Percentiles rank a stretch among this genome's conserved stretches.
Evolutionary conservation across 2,329 filamentous ascomycete genomes (phyloP).

Genomic region (Aureobasidium lini): DNA sequence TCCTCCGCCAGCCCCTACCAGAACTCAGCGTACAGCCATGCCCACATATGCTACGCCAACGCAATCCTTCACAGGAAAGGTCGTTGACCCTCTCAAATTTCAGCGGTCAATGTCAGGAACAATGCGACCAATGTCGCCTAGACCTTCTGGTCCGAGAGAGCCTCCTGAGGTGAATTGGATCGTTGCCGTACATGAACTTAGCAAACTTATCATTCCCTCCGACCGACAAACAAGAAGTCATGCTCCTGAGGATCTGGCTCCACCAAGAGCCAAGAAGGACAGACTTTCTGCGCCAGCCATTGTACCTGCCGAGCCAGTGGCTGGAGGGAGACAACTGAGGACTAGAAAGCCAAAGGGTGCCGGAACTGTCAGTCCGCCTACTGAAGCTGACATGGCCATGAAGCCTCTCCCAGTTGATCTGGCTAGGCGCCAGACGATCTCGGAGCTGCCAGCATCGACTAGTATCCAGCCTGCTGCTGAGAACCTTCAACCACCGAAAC

Average conservation of each 20-base stretch:
- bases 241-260: constrained; percentile 66
- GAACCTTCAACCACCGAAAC: background rate
- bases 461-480: background rate
- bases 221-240: constrained; percentile 69
- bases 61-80: constrained; percentile 76
- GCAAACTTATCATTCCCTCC: constrained; percentile 70
- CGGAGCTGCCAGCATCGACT: constrained; percentile 10
- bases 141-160: constrained; percentile 52
- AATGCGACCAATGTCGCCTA: constrained; percentile 31
- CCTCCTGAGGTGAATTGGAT: constrained; percentile 81
- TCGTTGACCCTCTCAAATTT: constrained; percentile 59
- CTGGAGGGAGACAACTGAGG: constrained; percentile 63
- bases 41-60: constrained; percentile 83
- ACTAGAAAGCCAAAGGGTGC: constrained; percentile 54
- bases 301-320: constrained; percentile 41
- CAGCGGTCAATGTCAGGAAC: constrained; percentile 56
- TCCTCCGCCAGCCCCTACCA: constrained; percentile 46
- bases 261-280: constrained; percentile 52
- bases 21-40: constrained; percentile 47
- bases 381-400: background rate
- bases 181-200: constrained; percentile 73
- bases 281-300: constrained; percentile 45
- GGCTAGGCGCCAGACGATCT: constrained; percentile 16
- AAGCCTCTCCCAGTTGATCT: background rate
- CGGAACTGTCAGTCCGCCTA: constrained; percentile 30